Base-by-base conservation (phyloP, 2,329 filamentous ascomycete species). In the Colletotrichum sp. region DNA sequence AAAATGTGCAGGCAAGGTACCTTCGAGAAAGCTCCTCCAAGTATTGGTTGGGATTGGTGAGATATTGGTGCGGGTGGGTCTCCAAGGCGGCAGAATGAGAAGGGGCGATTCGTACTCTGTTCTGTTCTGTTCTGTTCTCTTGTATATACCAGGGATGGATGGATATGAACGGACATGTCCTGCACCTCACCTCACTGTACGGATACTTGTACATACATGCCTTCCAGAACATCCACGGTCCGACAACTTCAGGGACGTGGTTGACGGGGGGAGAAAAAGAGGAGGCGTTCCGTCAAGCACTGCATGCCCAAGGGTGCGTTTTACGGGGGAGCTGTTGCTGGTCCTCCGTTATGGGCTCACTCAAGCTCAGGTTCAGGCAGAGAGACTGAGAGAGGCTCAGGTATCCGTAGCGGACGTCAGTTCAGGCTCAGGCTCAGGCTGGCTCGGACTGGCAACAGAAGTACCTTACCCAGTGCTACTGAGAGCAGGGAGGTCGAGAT, bases 61-160 rank as follows among this genome's bases (percentile, higher is more conserved):
- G 69, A 65, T 72, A 75, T 75, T 72, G 62, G 72, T 72, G 69
- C 69, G 69, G 24, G 72, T 75, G 72, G 63, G 62, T 67, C 72
- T 72, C n/a, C 39, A 55, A 57, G 69, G 36, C 55, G 69, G 72
- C 39, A 75, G 72, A 75, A 57, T 28, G 36, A 52, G 64, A 24
- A 36, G 49, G 71, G 28, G 69, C 60, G 60, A 36, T 32, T 64
- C 55, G 72, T 30, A 57, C 44, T 52, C 44, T 52, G n/a, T 21
- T 4, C 28, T 28, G 28, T 28, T 28, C n/a, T 49, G n/a, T 28
- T 28, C n/a, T 52, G n/a, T 52, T 6, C 18, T 49, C 9, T 12
- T 6, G 18, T 49, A 49, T 49, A 52, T 52, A 13, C 44, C n/a
- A 21, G 44, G 44, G 39, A 49, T 6, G 44, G n/a, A 49, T 49